A percentile compares a stretch with the other conserved stretches of the same genome.
phyloP scores from a whole-genome alignment of 305 asterid species.

The Plantago coronopus region DNA sequence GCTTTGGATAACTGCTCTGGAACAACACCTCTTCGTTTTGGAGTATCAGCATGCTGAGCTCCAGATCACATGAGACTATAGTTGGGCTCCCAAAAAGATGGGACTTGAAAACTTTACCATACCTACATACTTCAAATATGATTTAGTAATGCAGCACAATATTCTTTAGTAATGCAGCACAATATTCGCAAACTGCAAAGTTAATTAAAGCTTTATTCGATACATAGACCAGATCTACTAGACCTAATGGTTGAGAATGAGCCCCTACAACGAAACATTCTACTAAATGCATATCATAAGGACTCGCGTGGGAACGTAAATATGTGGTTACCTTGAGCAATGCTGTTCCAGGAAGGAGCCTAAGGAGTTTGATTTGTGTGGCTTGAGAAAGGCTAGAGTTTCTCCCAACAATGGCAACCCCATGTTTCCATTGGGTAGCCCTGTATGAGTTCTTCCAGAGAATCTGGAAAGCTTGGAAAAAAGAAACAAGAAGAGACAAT shows the following conservation, averaged over 20 bases:
- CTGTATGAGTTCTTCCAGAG: constrained; percentile 17
- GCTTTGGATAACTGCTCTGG: constrained; percentile 54
- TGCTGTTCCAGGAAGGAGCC: constrained; percentile 57
- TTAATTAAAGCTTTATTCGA: too few species aligned
- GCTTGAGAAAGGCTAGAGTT: constrained; percentile 52
- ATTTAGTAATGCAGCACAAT: neutral
- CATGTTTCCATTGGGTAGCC: constrained; percentile 54
- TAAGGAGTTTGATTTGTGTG: constrained; percentile 55
- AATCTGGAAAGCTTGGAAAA: constrained; percentile 19
- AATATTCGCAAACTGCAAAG: constrained; percentile 11
- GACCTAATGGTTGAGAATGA: too few species aligned
- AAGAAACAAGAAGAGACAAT: constrained; percentile 25
- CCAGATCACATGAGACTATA: constrained; percentile 67
- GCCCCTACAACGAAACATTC: constrained; percentile 2
- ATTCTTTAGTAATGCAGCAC: neutral
- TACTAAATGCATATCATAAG: constrained; percentile 16
- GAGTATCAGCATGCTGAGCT: constrained; percentile 48
- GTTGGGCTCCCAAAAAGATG: constrained; percentile 64
- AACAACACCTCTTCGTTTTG: constrained; percentile 65
- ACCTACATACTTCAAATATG: constrained; percentile 30
- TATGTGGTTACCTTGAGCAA: constrained; percentile 39
- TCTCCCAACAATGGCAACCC: constrained; percentile 65
- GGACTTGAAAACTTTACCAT: constrained; percentile 62
- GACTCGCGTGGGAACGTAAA: too few species aligned
- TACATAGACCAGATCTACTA: too few species aligned